phyloP scores from a whole-genome alignment of 495 filamentous ascomycete genomes.

The Cercophora newfieldiana region DNA sequence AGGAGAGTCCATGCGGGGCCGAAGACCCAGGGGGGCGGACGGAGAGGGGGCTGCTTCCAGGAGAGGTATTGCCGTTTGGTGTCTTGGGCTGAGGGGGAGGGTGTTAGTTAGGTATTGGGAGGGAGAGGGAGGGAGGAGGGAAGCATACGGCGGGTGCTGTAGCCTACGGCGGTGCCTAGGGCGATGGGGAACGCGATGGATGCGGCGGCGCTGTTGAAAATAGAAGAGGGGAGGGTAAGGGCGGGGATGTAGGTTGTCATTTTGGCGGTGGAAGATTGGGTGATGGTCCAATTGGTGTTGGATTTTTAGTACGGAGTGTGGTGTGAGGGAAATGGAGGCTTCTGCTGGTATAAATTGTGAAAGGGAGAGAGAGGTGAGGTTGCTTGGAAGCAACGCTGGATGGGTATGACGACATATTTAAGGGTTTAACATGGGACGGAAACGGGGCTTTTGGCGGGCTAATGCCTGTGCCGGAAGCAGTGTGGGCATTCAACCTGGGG shows the following conservation, averaged over 20 bases:
- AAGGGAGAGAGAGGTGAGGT: neutral
- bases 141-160: conserved; percentile 55
- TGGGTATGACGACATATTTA: conserved; percentile 1
- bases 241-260: conserved; percentile 69
- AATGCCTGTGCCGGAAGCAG: neutral
- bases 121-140: conserved; percentile 2
- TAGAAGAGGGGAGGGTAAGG: conserved; percentile 62
- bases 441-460: neutral
- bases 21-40: conserved; percentile 78
- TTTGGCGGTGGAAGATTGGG: neutral
- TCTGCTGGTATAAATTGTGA: neutral
- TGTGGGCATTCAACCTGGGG: neutral
- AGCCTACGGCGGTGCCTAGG: conserved; percentile 65
- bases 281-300: neutral
- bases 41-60: conserved; percentile 76
- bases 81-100: conserved; percentile 38
- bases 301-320: neutral
- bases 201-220: conserved; percentile 66
- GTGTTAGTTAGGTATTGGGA: conserved; percentile 6
- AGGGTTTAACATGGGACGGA: neutral
- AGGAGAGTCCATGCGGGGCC: conserved; percentile 83
- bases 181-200: conserved; percentile 69
- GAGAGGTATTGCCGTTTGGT: conserved; percentile 59
- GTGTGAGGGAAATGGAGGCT: neutral
- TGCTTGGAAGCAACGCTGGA: neutral